Conservation (phyloP, 1,284 basidiomycete species). For the Cutaneotrichosporon spelunceum region DNA sequence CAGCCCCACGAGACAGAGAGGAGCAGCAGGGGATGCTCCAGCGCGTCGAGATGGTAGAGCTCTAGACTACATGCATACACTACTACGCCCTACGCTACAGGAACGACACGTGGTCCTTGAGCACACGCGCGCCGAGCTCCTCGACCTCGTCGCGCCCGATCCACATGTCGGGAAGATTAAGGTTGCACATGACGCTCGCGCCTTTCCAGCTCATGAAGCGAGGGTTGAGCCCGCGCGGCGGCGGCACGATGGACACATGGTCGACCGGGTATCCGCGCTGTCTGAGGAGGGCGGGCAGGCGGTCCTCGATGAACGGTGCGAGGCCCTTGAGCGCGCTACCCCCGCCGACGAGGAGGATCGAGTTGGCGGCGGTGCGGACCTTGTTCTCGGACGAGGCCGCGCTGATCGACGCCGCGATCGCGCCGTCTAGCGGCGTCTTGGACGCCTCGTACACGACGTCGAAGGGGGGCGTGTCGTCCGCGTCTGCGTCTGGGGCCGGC, state of each 20-base stretch:
- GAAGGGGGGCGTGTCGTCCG: slow-evolving; percentile 12
- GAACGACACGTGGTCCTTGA: slow-evolving; percentile 51
- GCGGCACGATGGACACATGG: slow-evolving; percentile 81
- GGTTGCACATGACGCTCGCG: slow-evolving; percentile 84
- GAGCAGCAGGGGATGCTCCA: slow-evolving; percentile 31
- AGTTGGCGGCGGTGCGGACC: slow-evolving; percentile 81
- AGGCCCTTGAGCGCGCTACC: slow-evolving; percentile 59
- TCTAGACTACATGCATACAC: slow-evolving; percentile 8
- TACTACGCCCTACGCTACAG: background rate
- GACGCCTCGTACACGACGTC: slow-evolving; percentile 66
- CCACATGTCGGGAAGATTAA: slow-evolving; percentile 89
- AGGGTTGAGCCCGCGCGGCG: slow-evolving; percentile 89
- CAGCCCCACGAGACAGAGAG: slow-evolving; percentile 9
- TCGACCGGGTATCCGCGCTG: slow-evolving; percentile 83
- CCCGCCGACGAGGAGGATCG: slow-evolving; percentile 80
- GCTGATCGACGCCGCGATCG: slow-evolving; percentile 85
- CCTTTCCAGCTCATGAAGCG: slow-evolving; percentile 91
- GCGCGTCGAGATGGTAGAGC: slow-evolving; percentile 38
- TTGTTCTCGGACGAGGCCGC: slow-evolving; percentile 82
- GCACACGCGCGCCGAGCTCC: slow-evolving; percentile 53
- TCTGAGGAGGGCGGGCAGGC: slow-evolving; percentile 60
- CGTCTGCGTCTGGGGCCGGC: slow-evolving; percentile 20
- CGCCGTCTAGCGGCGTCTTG: slow-evolving; percentile 88
- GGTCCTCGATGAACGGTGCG: slow-evolving; percentile 41
- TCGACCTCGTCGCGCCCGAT: slow-evolving; percentile 81